phyloP scores from a whole-genome alignment of 306 rosid genomes.

The Malus domestica region DNA sequence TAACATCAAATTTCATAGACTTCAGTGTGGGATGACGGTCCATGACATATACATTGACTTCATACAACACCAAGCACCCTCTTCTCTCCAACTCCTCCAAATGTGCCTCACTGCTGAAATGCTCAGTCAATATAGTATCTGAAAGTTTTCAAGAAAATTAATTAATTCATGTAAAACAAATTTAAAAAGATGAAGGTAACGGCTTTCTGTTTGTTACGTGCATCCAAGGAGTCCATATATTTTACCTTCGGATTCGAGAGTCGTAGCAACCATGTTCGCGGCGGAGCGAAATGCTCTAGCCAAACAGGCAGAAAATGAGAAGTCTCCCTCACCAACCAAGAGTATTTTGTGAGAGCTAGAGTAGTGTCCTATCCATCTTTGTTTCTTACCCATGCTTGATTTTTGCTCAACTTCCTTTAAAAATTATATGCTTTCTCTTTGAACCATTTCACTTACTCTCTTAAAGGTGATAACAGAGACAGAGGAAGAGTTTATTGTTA shows the following conservation, averaged over 20 bases:
- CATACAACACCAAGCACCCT: constrained; percentile 14
- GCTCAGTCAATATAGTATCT: not conserved
- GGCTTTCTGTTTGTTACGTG: not conserved
- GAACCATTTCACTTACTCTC: too few relatives aligned
- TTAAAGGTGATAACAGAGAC: too few relatives aligned
- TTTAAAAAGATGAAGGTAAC: not conserved
- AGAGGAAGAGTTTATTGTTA: too few relatives aligned
- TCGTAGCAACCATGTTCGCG: constrained; percentile 20
- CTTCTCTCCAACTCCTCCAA: constrained; percentile 3
- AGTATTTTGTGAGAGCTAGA: constrained; percentile 16
- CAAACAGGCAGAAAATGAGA: constrained; percentile 28
- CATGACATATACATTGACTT: constrained; percentile 15
- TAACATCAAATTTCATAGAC: constrained; percentile 12
- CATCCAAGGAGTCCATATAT: not conserved
- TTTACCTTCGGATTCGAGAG: constrained; percentile 14
- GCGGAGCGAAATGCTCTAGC: constrained; percentile 18
- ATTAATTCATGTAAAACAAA: not conserved
- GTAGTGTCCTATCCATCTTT: constrained; percentile 12
- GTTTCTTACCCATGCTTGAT: not conserved
- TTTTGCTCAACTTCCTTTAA: not conserved
- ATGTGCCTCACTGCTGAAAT: not conserved
- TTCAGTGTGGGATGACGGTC: not conserved
- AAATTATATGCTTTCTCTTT: not conserved
- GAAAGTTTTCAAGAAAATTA: not conserved
- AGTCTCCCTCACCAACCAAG: constrained; percentile 28